Conservation (phyloP, 129 eudicot species). For the Rutidosis leptorrhynchoides region DNA sequence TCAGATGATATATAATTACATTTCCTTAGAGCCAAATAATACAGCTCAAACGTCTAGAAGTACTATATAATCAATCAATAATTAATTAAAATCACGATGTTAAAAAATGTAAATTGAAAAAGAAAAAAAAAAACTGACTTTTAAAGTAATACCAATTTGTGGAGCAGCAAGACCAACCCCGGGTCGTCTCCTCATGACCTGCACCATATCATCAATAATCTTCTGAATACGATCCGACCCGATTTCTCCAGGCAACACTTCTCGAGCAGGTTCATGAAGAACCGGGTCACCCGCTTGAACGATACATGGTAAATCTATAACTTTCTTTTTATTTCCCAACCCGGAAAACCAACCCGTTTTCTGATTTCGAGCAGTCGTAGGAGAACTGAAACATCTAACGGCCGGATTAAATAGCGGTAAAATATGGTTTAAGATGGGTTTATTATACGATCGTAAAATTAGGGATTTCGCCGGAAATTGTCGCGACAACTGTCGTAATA, state of each 20-base stretch:
- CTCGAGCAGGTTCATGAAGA: constrained; percentile 66
- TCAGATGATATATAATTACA: no score
- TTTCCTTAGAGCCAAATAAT: no score
- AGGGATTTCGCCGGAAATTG: constrained; percentile 13
- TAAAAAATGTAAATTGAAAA: no score
- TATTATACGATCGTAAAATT: constrained; percentile 11
- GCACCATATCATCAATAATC: constrained; percentile 68
- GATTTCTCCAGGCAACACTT: constrained; percentile 49
- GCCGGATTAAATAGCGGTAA: constrained; percentile 1
- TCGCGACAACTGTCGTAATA: background rate
- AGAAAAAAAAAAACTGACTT: constrained; percentile 29
- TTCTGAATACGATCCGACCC: constrained; percentile 67
- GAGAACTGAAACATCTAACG: constrained; percentile 29
- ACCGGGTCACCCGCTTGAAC: constrained; percentile 83
- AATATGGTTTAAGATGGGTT: constrained; percentile 22
- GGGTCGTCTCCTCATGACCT: constrained; percentile 68
- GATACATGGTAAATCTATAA: constrained; percentile 35
- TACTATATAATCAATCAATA: no score
- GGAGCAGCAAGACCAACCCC: constrained; percentile 91
- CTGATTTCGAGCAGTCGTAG: constrained; percentile 20
- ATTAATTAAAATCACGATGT: no score
- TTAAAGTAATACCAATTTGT: constrained; percentile 70
- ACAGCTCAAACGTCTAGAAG: no score
- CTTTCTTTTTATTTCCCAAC: constrained; percentile 40
- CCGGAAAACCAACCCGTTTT: constrained; percentile 61